Evolutionary conservation across 345 rosid genomes (phyloP), one percentile per base, ranked within the genome.

Genomic region (Punica granatum): DNA sequence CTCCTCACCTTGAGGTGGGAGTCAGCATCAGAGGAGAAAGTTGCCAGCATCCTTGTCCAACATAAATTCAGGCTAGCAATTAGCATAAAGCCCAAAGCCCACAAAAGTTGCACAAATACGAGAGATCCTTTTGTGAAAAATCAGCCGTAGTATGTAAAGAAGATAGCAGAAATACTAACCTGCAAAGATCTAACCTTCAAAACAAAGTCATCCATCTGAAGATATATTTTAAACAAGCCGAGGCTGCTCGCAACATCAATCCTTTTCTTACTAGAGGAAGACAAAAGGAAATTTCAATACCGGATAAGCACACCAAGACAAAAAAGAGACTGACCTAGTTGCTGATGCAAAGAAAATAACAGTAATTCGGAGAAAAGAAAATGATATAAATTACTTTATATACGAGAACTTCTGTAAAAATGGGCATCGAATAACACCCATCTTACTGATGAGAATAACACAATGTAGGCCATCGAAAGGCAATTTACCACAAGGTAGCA

Each of bases 301-400:
- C 99, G 97, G 76, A 90, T 84, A 72, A 95, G 98, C 84, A 90
- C 80, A 66, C 99, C 99, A 72, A 92, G 96, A 75, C 98, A 92
- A 74, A 95, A 95, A 51, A 95, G 92, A 67, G 97, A 90, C 53
- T 96, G 90, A 51, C 93, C 97, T 68, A 87, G 84, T 69, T 80
- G 84, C 98, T 95, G 90, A 66, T 77, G 75, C 69, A 64, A 36
- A 26, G 32, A 67, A 73, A 25, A 42, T 31, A 49, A 39, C 66
- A 12, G 60, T n/a, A 21, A 67, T 34, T 49, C 18, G 23, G 32
- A 32, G 23, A 42, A 41, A 21, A 28, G 19, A 2, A 32, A 13
- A 61, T 26, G 11, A 26, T 7, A 64, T 18, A 64, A 51, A 36
- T 26, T 39, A 34, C 64, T 9, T 15, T 34, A 32, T 67, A 36